Conservation (phyloP, 2,329 filamentous ascomycete genomes). For the Lizonia empirigonia region DNA sequence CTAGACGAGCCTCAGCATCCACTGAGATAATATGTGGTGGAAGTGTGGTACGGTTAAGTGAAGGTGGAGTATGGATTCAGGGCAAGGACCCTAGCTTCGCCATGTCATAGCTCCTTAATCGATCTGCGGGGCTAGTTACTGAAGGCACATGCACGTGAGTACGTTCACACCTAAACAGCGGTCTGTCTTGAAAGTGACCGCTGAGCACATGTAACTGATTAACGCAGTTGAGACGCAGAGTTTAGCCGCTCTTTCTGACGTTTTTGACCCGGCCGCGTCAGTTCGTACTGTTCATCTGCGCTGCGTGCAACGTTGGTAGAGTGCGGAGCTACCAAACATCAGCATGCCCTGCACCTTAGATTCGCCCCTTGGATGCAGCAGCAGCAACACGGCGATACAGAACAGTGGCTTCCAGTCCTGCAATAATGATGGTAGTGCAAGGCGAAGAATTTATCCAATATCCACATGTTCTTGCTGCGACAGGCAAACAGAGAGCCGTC, state of each 20-base stretch:
- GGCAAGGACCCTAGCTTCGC: conserved; percentile 5
- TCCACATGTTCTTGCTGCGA: too few species aligned
- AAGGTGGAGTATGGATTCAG: neutral
- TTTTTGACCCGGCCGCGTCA: too few species aligned
- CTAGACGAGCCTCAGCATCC: conserved; percentile 27
- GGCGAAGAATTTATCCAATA: too few species aligned
- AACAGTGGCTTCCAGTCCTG: too few species aligned
- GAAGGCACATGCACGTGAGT: conserved; percentile 5
- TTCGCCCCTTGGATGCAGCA: too few species aligned
- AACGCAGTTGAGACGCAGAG: too few species aligned
- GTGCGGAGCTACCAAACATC: neutral
- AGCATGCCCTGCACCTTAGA: too few species aligned
- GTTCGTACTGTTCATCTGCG: neutral
- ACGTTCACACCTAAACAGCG: neutral
- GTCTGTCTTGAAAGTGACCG: neutral
- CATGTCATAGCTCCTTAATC: conserved; percentile 10
- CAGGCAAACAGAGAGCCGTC: neutral
- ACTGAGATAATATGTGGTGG: conserved; percentile 16
- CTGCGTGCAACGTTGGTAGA: neutral
- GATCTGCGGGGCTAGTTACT: conserved; percentile 17
- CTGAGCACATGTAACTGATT: too few species aligned
- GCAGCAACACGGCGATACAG: too few species aligned
- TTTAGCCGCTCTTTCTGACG: too few species aligned
- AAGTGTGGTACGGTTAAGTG: conserved; percentile 6
- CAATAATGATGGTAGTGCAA: too few species aligned